These are phyloP conservation scores for Aschersonia sp. DNA, from an alignment of 2,329 filamentous ascomycete genomes.

Conservation along the genomic window DNA sequence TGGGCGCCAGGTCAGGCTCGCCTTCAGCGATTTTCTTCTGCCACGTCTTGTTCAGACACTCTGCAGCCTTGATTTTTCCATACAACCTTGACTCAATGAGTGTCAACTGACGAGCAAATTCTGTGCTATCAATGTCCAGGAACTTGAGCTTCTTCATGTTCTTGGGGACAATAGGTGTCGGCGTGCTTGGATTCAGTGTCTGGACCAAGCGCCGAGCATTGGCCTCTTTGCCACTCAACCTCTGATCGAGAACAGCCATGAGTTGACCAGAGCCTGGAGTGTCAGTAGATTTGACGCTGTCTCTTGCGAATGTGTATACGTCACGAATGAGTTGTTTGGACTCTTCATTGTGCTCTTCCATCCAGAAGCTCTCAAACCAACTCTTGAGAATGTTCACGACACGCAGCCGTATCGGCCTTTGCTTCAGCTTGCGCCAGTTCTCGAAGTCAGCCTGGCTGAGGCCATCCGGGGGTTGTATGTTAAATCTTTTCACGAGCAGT, in stretches of 20 bases:
- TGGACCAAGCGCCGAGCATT: slow-evolving; percentile 75
- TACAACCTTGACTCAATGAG: slow-evolving; percentile 94
- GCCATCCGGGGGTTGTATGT: slow-evolving; percentile 78
- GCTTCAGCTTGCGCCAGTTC: slow-evolving; percentile 82
- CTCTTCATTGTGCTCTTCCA: slow-evolving; percentile 80
- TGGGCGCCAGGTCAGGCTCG: slow-evolving; percentile 74
- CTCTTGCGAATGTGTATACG: slow-evolving; percentile 80
- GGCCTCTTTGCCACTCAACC: slow-evolving; percentile 75
- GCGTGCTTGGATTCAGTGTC: slow-evolving; percentile 69
- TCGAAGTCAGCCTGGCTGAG: slow-evolving; percentile 65
- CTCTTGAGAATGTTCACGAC: slow-evolving; percentile 96
- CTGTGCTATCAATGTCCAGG: slow-evolving; percentile 85
- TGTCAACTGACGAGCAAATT: slow-evolving; percentile 94
- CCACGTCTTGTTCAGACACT: slow-evolving; percentile 98
- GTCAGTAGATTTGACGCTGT: slow-evolving; percentile 84
- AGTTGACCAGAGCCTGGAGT: slow-evolving; percentile 77
- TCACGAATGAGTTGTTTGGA: slow-evolving; percentile 75
- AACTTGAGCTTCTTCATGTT: slow-evolving; percentile 99
- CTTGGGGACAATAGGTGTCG: slow-evolving; percentile 84
- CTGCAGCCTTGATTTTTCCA: slow-evolving; percentile 87
- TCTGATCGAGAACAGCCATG: slow-evolving; percentile 77
- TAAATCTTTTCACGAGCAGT: slow-evolving; percentile 80
- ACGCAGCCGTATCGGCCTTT: slow-evolving; percentile 87
- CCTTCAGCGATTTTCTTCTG: slow-evolving; percentile 82
- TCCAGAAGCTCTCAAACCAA: slow-evolving; percentile 99